Percentiles rank a stretch among this genome's conserved stretches.
These are phyloP conservation scores for Leptodontidium sp. DNA, from an alignment of 2,329 filamentous ascomycete species.

Conservation along the genomic window DNA sequence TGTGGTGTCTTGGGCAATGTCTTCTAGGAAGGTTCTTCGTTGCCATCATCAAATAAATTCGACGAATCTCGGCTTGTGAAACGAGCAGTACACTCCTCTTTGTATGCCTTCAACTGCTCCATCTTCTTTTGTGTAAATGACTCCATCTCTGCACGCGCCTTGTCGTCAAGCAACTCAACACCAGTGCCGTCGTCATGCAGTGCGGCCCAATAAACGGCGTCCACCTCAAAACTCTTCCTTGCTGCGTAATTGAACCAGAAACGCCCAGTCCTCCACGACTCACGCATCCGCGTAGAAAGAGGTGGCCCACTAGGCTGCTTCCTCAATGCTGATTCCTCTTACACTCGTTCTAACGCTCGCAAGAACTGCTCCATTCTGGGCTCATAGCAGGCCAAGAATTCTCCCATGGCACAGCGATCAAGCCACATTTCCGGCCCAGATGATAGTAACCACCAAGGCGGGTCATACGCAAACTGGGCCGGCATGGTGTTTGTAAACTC, in stretches of 20 bases:
- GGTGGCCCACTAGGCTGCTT: slow-evolving; percentile 24
- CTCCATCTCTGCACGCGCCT: slow-evolving; percentile 26
- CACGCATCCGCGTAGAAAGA: slow-evolving; percentile 35
- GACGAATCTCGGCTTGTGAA: no score
- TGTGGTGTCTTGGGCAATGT: no score
- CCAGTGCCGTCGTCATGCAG: slow-evolving; percentile 26
- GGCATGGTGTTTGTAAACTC: slow-evolving; percentile 37
- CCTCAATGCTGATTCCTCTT: slow-evolving; percentile 27
- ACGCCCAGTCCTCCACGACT: slow-evolving; percentile 36
- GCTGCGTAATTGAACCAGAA: slow-evolving; percentile 39
- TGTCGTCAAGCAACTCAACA: slow-evolving; percentile 26
- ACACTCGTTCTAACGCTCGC: slow-evolving; percentile 30
- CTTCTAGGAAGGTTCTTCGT: no score
- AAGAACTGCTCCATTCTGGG: slow-evolving; percentile 71
- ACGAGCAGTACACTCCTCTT: slow-evolving; percentile 29
- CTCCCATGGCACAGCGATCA: slow-evolving; percentile 23
- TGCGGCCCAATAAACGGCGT: slow-evolving; percentile 32
- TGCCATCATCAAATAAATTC: no score
- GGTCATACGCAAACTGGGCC: slow-evolving; percentile 32
- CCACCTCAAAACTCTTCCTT: slow-evolving; percentile 36
- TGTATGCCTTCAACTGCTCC: slow-evolving; percentile 31
- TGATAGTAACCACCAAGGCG: slow-evolving; percentile 34
- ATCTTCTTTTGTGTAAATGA: slow-evolving; percentile 28
- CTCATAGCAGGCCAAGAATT: slow-evolving; percentile 83
- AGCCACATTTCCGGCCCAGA: slow-evolving; percentile 34